Percentiles rank a stretch among this genome's conserved stretches.
Conservation (phyloP, 2,329 filamentous ascomycete genomes). For the Hypoxylon sp. region DNA sequence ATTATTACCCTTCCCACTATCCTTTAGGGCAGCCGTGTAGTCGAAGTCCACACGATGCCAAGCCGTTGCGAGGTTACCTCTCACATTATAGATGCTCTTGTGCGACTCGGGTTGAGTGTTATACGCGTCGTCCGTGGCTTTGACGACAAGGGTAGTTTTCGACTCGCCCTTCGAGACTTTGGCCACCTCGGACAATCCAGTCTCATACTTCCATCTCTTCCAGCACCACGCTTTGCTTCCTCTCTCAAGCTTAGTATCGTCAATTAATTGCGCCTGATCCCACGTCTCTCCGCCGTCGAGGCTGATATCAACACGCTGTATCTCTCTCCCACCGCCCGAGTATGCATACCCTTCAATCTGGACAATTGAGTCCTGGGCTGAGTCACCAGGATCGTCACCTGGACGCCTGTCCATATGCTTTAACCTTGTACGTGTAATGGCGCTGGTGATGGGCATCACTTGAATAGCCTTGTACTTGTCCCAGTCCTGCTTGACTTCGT, state of each 20-base stretch:
- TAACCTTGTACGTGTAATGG: conserved; percentile 66
- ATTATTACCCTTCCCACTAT: neutral
- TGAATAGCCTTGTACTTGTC: conserved; percentile 74
- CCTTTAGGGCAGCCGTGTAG: conserved; percentile 27
- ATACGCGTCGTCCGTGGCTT: conserved; percentile 76
- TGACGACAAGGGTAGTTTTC: conserved; percentile 71
- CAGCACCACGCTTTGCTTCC: conserved; percentile 72
- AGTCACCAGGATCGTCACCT: conserved; percentile 8
- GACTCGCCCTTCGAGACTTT: conserved; percentile 49
- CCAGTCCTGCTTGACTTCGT: conserved; percentile 73
- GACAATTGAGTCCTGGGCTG: conserved; percentile 39
- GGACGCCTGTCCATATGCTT: conserved; percentile 34
- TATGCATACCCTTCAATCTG: conserved; percentile 75
- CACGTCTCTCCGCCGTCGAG: conserved; percentile 74
- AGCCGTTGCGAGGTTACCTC: conserved; percentile 76
- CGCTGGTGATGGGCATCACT: conserved; percentile 77
- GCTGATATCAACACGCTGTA: conserved; percentile 77
- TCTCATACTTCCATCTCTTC: conserved; percentile 73
- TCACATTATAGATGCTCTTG: conserved; percentile 72
- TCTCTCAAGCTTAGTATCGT: conserved; percentile 59
- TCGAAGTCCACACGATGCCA: conserved; percentile 71
- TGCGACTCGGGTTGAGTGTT: conserved; percentile 76
- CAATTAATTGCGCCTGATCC: conserved; percentile 73
- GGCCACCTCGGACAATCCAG: conserved; percentile 58
- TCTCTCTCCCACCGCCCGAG: conserved; percentile 75